Evolutionary conservation across 495 filamentous ascomycete genomes (phyloP).

Genomic region (Lentithecium fluviatile): DNA sequence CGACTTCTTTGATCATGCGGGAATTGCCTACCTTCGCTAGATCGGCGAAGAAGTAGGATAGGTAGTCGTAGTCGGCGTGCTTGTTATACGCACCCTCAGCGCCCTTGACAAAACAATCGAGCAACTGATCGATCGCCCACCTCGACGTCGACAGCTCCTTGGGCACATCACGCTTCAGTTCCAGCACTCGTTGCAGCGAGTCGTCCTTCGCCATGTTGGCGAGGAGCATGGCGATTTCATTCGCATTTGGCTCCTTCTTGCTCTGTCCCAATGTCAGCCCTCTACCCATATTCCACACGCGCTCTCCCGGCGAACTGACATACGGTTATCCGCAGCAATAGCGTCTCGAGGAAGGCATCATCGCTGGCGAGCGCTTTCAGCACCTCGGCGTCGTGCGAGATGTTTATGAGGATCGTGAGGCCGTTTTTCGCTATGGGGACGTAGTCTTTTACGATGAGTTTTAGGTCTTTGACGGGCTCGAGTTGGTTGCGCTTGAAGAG

Average conservation of each 20-base stretch:
- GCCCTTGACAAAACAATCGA: conserved; percentile 94
- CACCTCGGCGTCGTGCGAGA: conserved; percentile 74
- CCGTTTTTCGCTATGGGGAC: conserved; percentile 87
- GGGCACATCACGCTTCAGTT: conserved; percentile 61
- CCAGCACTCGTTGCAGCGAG: conserved; percentile 63
- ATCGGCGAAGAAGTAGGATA: conserved; percentile 91
- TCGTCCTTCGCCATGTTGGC: conserved; percentile 86
- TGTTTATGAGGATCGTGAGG: conserved; percentile 89
- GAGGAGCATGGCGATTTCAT: conserved; percentile 84
- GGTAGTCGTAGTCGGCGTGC: conserved; percentile 84
- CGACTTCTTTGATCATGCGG: not conserved
- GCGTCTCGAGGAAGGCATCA: conserved; percentile 72
- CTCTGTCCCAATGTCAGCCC: conserved; percentile 45
- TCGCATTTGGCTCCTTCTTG: conserved; percentile 68
- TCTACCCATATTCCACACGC: not conserved
- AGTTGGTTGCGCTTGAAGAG: conserved; percentile 83
- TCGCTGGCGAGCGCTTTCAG: conserved; percentile 71
- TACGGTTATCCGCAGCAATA: conserved; percentile 73
- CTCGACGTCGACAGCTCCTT: conserved; percentile 63
- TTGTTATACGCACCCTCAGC: conserved; percentile 78
- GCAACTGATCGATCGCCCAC: conserved; percentile 79
- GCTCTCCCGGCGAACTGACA: conserved; percentile 45
- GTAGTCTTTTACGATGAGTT: conserved; percentile 81
- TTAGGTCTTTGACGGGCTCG: conserved; percentile 81
- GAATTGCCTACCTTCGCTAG: conserved; percentile 61